Conservation (phyloP, 108 stramenopile species). For the Cyclostephanos invisitatus region DNA sequence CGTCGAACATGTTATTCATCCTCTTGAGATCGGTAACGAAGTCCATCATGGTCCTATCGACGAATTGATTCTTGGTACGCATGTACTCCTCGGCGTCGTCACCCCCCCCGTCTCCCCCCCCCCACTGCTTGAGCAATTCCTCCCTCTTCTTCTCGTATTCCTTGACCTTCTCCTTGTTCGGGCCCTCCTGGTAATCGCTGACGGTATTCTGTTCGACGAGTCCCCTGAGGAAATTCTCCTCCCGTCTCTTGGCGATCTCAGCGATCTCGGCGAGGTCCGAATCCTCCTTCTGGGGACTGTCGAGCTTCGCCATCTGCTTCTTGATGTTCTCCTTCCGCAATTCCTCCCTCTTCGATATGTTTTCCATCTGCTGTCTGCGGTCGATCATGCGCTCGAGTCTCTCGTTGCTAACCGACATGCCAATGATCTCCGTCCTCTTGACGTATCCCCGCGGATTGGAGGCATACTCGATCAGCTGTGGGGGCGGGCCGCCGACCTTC, state of each 20-base stretch:
- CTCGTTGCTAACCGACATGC: slow-evolving; percentile 56
- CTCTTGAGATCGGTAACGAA: slow-evolving; percentile 36
- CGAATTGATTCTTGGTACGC: slow-evolving; percentile 14
- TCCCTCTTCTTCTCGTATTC: slow-evolving; percentile 52
- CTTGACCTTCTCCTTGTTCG: slow-evolving; percentile 28
- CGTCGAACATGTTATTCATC: slow-evolving; percentile 21
- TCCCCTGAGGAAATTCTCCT: slow-evolving; percentile 23
- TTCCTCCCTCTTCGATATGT: slow-evolving; percentile 53
- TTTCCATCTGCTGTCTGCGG: slow-evolving; percentile 17
- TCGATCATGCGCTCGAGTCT: slow-evolving; percentile 30
- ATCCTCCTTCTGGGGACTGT: slow-evolving; percentile 38
- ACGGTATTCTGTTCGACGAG: slow-evolving; percentile 13
- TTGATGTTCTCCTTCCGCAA: slow-evolving; percentile 62
- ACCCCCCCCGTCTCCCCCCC: background rate
- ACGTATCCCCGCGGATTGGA: slow-evolving; percentile 54
- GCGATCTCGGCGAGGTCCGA: slow-evolving; percentile 56
- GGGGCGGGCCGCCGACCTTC: slow-evolving; percentile 77
- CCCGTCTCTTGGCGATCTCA: slow-evolving; percentile 9
- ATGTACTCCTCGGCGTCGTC: slow-evolving; percentile 17
- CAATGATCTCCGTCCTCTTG: slow-evolving; percentile 68
- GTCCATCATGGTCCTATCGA: slow-evolving; percentile 20
- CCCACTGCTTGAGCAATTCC: slow-evolving; percentile 53
- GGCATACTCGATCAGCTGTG: slow-evolving; percentile 50
- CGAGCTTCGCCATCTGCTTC: slow-evolving; percentile 63
- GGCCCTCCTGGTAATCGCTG: slow-evolving; percentile 17